Percentiles rank a stretch among this genome's conserved stretches.
These are phyloP conservation scores for Glonium stellatum DNA, from an alignment of 495 filamentous ascomycete genomes.

Conservation along the genomic window DNA sequence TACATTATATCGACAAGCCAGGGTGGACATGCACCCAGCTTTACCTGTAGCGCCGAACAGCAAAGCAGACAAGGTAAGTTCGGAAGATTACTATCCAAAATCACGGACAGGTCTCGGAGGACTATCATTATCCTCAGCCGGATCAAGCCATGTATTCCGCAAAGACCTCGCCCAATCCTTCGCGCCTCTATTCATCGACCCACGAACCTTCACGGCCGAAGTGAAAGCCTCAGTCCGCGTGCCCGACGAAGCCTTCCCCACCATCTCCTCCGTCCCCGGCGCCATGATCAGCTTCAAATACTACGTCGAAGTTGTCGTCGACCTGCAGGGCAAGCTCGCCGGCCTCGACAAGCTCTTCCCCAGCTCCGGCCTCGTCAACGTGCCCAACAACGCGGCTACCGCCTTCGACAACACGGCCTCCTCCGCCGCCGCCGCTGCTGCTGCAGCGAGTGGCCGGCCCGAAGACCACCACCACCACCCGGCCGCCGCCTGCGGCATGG, in stretches of 20 bases:
- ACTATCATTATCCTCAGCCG: slow-evolving; percentile 71
- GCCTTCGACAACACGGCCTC: no score
- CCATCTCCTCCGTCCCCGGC: slow-evolving; percentile 80
- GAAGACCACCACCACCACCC: no score
- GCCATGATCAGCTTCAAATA: slow-evolving; percentile 92
- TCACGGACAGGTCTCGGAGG: slow-evolving; percentile 67
- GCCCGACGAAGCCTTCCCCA: slow-evolving; percentile 86
- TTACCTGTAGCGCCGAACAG: slow-evolving; percentile 54
- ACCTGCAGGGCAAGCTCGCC: slow-evolving; percentile 79
- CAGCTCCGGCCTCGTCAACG: slow-evolving; percentile 48
- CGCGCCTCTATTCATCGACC: slow-evolving; percentile 78
- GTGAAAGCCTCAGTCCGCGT: slow-evolving; percentile 76
- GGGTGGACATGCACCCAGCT: slow-evolving; percentile 79
- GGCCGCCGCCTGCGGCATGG: slow-evolving; percentile 31
- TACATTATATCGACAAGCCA: slow-evolving; percentile 84
- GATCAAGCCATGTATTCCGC: slow-evolving; percentile 79
- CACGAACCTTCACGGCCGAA: slow-evolving; percentile 62
- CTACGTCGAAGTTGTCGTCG: slow-evolving; percentile 83
- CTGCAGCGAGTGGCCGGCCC: no score
- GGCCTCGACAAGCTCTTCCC: slow-evolving; percentile 58
- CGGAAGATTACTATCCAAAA: slow-evolving; percentile 78
- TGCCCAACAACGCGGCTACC: slow-evolving; percentile 31
- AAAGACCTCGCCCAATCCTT: slow-evolving; percentile 88
- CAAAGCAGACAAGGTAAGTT: slow-evolving; percentile 59
- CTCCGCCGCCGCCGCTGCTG: no score